These are phyloP conservation scores for Ophiocordyceps sinensis DNA, from an alignment of 2,329 filamentous ascomycete species.

Conservation along the genomic window DNA sequence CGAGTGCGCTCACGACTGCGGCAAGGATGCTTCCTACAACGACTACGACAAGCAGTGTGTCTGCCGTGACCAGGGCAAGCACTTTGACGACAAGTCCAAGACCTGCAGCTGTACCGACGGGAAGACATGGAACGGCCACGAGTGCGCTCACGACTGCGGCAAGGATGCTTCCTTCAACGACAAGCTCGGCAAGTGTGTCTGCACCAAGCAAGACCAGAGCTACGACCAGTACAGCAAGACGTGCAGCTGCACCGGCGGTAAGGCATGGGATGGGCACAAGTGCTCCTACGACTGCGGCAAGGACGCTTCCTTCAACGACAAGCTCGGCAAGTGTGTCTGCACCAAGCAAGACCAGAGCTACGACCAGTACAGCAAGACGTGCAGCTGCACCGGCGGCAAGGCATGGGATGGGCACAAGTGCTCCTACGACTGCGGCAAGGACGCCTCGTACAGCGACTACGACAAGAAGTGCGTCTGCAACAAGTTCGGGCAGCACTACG, in stretches of 20 bases:
- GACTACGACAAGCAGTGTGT: neutral
- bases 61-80: conserved; percentile 1
- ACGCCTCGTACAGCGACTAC: neutral
- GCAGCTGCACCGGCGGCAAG: neutral
- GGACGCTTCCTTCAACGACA: conserved; percentile 1
- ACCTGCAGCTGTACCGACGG: conserved; percentile 1
- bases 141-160: conserved; percentile 3
- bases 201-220: neutral
- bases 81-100: conserved; percentile 1
- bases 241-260: conserved; percentile 1
- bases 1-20: neutral
- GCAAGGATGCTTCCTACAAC: conserved; percentile 1
- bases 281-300: conserved; percentile 3
- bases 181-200: neutral
- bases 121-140: conserved; percentile 1
- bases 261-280: conserved; percentile 1
- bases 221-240: neutral
- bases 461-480: conserved; percentile 1
- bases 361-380: neutral
- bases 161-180: conserved; percentile 2
- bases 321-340: conserved; percentile 1
- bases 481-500: neutral
- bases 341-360: neutral
- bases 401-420: neutral
- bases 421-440: neutral